phyloP scores from a whole-genome alignment of 306 rosid species.

The Sesbania bispinosa region DNA sequence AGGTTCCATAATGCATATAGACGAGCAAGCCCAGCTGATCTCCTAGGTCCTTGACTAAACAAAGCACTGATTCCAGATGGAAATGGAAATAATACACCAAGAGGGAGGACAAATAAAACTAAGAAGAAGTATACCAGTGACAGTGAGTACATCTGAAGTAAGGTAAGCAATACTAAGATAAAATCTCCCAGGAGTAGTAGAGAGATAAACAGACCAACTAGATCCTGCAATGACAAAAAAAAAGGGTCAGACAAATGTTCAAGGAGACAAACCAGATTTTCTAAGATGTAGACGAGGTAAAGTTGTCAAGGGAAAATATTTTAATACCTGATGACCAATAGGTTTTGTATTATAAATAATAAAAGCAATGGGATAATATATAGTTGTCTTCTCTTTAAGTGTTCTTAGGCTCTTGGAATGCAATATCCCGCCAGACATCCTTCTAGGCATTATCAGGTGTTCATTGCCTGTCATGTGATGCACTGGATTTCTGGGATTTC shows the following conservation, averaged over 20 bases:
- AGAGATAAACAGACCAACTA: constrained; percentile 86
- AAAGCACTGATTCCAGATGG: constrained; percentile 96
- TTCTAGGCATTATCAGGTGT: constrained; percentile 51
- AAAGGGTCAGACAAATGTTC: constrained; percentile 14
- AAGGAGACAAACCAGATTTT: constrained; percentile 15
- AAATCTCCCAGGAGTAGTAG: constrained; percentile 81
- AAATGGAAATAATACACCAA: constrained; percentile 76
- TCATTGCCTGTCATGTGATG: constrained; percentile 43
- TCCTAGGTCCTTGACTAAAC: constrained; percentile 94
- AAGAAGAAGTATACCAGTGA: constrained; percentile 65
- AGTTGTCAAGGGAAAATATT: constrained; percentile 15
- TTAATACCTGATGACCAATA: constrained; percentile 85
- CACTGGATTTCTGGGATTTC: constrained; percentile 26
- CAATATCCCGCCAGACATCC: constrained; percentile 61
- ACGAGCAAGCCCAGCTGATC: constrained; percentile 85
- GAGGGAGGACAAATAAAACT: constrained; percentile 78
- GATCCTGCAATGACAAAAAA: constrained; percentile 69
- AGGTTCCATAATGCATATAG: constrained; percentile 93
- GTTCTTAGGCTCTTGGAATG: constrained; percentile 54
- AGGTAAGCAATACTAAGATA: constrained; percentile 72
- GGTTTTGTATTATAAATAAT: constrained; percentile 71
- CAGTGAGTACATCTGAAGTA: constrained; percentile 83
- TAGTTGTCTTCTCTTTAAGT: constrained; percentile 65
- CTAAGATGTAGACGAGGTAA: background rate
- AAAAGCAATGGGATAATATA: constrained; percentile 60